Base-by-base conservation (phyloP, 345 rosid genomes). In the Eucalyptus erythrocorys region DNA sequence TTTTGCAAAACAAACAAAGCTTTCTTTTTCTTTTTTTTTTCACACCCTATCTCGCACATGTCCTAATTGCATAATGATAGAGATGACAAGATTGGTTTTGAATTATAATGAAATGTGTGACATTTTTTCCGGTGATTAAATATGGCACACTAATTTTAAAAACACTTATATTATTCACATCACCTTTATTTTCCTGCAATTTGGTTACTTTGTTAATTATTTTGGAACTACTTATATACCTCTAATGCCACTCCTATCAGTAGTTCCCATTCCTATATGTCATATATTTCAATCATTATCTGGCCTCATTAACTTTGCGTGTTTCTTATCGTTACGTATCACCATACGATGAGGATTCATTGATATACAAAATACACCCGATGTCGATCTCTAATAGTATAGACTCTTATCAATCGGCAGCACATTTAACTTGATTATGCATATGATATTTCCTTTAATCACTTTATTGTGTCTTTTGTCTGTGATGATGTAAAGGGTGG, bases 1-100 rank as follows among this genome's bases (percentile, higher is more conserved):
- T 40, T 40, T 4, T 0, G 0, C 0, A 1, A 76, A 21, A 40
- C 2, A 40, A 40, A 6, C 5, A 0, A 1, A 66, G 3, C 7
- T 2, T 71, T n/a, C n/a, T n/a, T 34, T 10, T 2, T 21, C 15
- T 76, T 76, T 42, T 5, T 40, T 21, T 40, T 11, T 76, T 76
- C 47, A 4, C 16, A 4, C 8, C 14, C 47, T 40, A 19, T 76
- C 27, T 10, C 1, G 2, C 0, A 4, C 47, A 40, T 19, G 14
- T 37, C 37, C 14, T 37, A 37, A 0, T 76, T 76, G 82, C 82
- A 76, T 37, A 76, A 21, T 1, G 14, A 19, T 37, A 3, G 8
- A 37, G 82, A 71, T 37, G 82, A 37, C 42, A 76, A 19, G 15
- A 21, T 21, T 37, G 12, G 34, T 7, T n/a, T n/a, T n/a, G 40